Conservation (phyloP, 2,329 filamentous ascomycete species). For the Knufia petricola region DNA sequence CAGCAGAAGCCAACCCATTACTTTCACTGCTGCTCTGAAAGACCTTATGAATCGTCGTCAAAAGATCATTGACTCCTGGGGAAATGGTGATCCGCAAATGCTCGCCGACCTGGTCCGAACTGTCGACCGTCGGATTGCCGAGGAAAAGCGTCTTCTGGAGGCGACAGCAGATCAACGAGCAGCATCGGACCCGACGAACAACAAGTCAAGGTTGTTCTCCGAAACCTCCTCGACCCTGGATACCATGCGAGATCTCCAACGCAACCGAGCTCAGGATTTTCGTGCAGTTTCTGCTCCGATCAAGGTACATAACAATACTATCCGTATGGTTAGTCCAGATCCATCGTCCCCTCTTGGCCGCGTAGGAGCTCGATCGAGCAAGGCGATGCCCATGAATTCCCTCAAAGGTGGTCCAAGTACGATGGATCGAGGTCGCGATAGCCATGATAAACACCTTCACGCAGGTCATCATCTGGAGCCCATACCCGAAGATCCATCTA, state of each 20-base stretch:
- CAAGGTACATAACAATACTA: constrained; percentile 33
- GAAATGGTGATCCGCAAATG: constrained; percentile 34
- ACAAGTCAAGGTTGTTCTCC: neutral
- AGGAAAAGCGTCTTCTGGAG: constrained; percentile 22
- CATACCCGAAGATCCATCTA: constrained; percentile 32
- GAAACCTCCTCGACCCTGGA: constrained; percentile 11
- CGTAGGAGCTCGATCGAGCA: constrained; percentile 44
- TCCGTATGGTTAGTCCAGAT: constrained; percentile 48
- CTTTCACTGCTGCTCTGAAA: constrained; percentile 37
- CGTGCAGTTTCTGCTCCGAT: constrained; percentile 28
- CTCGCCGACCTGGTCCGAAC: constrained; percentile 49
- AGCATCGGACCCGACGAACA: constrained; percentile 38
- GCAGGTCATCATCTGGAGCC: constrained; percentile 30
- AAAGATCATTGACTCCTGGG: constrained; percentile 45
- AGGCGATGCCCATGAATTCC: constrained; percentile 21
- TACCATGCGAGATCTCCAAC: constrained; percentile 21
- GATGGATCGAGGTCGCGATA: constrained; percentile 8
- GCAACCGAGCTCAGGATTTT: constrained; percentile 13
- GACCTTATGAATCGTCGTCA: constrained; percentile 51
- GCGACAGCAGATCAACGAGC: constrained; percentile 30
- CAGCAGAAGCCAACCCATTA: constrained; percentile 33
- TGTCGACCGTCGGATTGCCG: constrained; percentile 48
- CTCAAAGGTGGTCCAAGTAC: constrained; percentile 8
- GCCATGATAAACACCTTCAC: constrained; percentile 25
- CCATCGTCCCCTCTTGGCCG: constrained; percentile 36